A percentile compares a stretch with the other conserved stretches of the same genome.
These are phyloP conservation scores for Pestalotiopsis sp. DNA, from an alignment of 2,329 filamentous ascomycete species.

Conservation along the genomic window DNA sequence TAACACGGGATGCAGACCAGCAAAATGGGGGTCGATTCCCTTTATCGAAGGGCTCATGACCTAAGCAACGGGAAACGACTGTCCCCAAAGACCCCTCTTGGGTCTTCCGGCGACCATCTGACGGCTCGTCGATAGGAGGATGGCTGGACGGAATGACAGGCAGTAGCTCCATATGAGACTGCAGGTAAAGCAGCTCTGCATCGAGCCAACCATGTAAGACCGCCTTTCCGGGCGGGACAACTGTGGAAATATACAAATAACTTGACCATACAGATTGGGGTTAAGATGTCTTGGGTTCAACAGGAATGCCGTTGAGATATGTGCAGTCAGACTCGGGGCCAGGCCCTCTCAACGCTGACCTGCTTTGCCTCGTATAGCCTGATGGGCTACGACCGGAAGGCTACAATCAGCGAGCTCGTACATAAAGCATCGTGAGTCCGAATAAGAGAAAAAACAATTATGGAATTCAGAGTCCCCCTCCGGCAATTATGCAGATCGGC, in stretches of 20 bases:
- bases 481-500: slow-evolving; percentile 1
- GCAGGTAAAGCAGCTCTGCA: neutral
- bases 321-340: neutral
- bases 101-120: neutral
- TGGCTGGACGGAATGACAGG: neutral
- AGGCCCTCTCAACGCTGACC: neutral
- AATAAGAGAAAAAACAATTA: neutral
- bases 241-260: neutral
- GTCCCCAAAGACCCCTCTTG: neutral
- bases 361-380: neutral
- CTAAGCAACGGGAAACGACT: neutral
- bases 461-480: neutral
- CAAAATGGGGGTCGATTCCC: neutral
- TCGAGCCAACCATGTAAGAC: neutral
- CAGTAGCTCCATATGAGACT: neutral
- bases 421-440: neutral
- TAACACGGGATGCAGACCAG: neutral
- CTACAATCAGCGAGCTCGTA: neutral
- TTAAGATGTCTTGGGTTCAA: neutral
- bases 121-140: neutral
- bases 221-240: neutral
- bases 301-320: neutral
- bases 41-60: neutral
- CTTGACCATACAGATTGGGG: neutral
- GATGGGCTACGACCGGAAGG: neutral